A percentile compares a stretch with the other conserved stretches of the same genome.
These are phyloP conservation scores for Alternaria ethzedia DNA, from an alignment of 2,329 filamentous ascomycete genomes.

Conservation along the genomic window DNA sequence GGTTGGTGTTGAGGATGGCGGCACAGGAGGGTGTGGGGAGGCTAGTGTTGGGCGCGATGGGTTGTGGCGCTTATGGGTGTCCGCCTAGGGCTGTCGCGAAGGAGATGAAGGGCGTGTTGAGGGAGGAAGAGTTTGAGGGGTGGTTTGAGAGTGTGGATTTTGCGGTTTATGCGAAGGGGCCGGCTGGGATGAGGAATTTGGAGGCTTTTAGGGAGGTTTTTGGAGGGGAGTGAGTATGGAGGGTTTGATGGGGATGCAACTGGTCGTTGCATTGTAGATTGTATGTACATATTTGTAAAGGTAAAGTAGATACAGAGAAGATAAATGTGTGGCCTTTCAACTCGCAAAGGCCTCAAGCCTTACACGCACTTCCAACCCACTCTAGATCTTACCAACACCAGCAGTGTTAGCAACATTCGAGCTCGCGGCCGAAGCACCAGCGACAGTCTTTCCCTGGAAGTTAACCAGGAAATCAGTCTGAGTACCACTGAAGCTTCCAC, in stretches of 20 bases:
- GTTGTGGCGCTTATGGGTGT: constrained; percentile 31
- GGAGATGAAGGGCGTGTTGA: constrained; percentile 24
- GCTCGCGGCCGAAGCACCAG: constrained; percentile 1
- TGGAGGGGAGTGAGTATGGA: not conserved
- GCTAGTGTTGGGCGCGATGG: constrained; percentile 32
- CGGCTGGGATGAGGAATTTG: constrained; percentile 14
- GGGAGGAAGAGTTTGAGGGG: constrained; percentile 23
- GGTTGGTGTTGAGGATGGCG: constrained; percentile 25
- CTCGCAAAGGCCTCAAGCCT: not conserved
- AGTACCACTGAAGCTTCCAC: constrained; percentile 4
- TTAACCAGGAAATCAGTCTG: constrained; percentile 9
- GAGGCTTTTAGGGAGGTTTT: constrained; percentile 1
- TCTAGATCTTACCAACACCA: constrained; percentile 21
- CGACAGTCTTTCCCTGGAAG: constrained; percentile 12
- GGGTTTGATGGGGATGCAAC: not conserved
- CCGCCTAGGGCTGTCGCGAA: constrained; percentile 23
- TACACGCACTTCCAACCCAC: not conserved
- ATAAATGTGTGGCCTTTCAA: not conserved
- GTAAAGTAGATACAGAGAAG: not conserved
- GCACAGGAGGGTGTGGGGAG: constrained; percentile 20
- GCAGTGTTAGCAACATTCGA: constrained; percentile 7
- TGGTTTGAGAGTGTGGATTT: constrained; percentile 28
- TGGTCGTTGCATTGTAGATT: not conserved
- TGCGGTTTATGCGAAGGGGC: constrained; percentile 25
- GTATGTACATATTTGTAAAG: not conserved